phyloP scores from a whole-genome alignment of 2,329 filamentous ascomycete species.

The Xylariomycetidae sp. region DNA sequence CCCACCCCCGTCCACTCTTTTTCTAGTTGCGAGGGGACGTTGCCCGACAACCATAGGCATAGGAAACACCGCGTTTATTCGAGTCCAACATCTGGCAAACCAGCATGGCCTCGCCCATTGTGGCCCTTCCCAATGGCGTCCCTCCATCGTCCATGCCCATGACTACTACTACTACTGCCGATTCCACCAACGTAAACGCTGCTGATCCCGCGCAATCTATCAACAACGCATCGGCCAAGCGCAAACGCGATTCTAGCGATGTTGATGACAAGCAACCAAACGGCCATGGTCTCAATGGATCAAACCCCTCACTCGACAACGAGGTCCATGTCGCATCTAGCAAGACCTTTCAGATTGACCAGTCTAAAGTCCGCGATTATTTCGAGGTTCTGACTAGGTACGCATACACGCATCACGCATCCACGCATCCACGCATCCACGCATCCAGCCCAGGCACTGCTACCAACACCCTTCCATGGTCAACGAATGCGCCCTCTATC shows the following conservation, averaged over 20 bases:
- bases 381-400: slow-evolving; percentile 26
- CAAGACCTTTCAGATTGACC: slow-evolving; percentile 16
- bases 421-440: slow-evolving; percentile 5
- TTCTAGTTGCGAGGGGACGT: too few species aligned
- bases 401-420: slow-evolving; percentile 3
- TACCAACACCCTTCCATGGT: too few species aligned
- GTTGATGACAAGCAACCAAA: slow-evolving; percentile 16
- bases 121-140: slow-evolving; percentile 24
- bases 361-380: slow-evolving; percentile 23
- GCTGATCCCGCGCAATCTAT: slow-evolving; percentile 21
- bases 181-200: too few species aligned
- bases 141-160: slow-evolving; percentile 5
- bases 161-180: slow-evolving; percentile 8
- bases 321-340: too few species aligned
- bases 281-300: slow-evolving; percentile 9
- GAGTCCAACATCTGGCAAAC: too few species aligned
- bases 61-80: too few species aligned
- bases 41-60: too few species aligned
- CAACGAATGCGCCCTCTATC: too few species aligned
- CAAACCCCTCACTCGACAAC: slow-evolving; percentile 7
- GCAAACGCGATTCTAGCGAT: slow-evolving; percentile 27
- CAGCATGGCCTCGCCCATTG: slow-evolving; percentile 26
- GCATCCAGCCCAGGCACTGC: too few species aligned
- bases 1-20: too few species aligned
- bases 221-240: slow-evolving; percentile 22